Evolutionary conservation across 345 rosid genomes (phyloP).

Genomic region (Kandelia obovata): DNA sequence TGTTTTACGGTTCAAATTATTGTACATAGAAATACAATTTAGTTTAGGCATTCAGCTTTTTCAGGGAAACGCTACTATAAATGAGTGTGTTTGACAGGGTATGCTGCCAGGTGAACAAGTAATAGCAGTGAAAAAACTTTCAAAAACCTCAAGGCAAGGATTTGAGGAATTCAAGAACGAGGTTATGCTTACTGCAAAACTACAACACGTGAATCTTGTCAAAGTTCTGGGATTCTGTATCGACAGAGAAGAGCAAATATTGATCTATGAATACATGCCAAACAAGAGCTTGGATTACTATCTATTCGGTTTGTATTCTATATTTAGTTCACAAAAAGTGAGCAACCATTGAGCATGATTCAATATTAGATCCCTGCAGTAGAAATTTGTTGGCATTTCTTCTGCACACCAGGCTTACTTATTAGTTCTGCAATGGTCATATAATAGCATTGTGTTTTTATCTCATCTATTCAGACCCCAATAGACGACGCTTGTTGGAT

Average conservation of each 20-base stretch:
- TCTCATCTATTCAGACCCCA: constrained; percentile 22
- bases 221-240: constrained; percentile 33
- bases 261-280: constrained; percentile 40
- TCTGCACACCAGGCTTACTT: too few relatives aligned
- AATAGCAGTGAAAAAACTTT: constrained; percentile 44
- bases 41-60: neutral
- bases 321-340: neutral
- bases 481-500: constrained; percentile 16
- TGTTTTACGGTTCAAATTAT: neutral
- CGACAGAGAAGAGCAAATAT: constrained; percentile 34
- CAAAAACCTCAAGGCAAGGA: constrained; percentile 37
- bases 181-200: constrained; percentile 32
- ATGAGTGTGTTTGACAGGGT: constrained; percentile 16
- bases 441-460: too few relatives aligned
- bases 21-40: neutral
- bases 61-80: neutral
- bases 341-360: too few relatives aligned
- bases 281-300: constrained; percentile 34
- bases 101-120: constrained; percentile 24
- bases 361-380: too few relatives aligned
- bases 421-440: too few relatives aligned
- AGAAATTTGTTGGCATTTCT: too few relatives aligned
- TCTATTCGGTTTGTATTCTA: constrained; percentile 22
- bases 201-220: constrained; percentile 41
- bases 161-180: constrained; percentile 37